Evolutionary conservation across 2,329 filamentous ascomycete species (phyloP).

Genomic region (Cladosporium sp.): DNA sequence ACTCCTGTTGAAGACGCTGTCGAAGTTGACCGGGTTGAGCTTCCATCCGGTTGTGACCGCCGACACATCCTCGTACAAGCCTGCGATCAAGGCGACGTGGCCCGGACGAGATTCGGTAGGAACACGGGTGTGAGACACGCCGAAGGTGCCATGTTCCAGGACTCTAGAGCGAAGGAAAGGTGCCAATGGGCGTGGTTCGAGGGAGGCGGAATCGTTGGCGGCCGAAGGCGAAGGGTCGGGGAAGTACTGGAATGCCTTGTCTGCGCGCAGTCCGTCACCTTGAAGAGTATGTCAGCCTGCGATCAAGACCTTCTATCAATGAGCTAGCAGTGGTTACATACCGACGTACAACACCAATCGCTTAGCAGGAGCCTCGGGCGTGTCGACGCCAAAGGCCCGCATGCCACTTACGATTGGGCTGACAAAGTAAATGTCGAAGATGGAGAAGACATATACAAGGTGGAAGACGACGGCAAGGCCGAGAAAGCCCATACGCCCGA

Average conservation of each 20-base stretch:
- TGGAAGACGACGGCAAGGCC: conserved; percentile 88
- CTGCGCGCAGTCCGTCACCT: conserved; percentile 90
- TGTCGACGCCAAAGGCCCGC: conserved; percentile 70
- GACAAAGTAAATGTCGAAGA: conserved; percentile 98
- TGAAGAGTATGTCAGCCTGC: conserved; percentile 20
- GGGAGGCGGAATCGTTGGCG: conserved; percentile 53
- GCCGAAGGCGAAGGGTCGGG: conserved; percentile 70
- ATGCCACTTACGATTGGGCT: conserved; percentile 96
- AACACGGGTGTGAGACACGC: conserved; percentile 92
- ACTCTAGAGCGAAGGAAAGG: conserved; percentile 88
- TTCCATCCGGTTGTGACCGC: conserved; percentile 98
- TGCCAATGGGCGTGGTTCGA: conserved; percentile 73
- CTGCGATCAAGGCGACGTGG: conserved; percentile 94
- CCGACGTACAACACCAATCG: conserved; percentile 91
- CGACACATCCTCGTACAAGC: conserved; percentile 95
- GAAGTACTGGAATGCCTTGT: conserved; percentile 94
- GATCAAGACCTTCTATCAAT: not conserved
- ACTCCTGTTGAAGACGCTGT: conserved; percentile 97
- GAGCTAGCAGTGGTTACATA: conserved; percentile 29
- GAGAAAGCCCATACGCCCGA: conserved; percentile 74
- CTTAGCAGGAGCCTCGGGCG: conserved; percentile 72
- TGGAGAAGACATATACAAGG: conserved; percentile 86
- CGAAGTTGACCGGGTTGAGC: conserved; percentile 94
- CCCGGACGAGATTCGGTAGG: conserved; percentile 95
- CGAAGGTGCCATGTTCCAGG: conserved; percentile 86